Evolutionary conservation across 2,329 filamentous ascomycete genomes (phyloP), one percentile per base, ranked within the genome.

Genomic region (Ceratocystis ficicola): DNA sequence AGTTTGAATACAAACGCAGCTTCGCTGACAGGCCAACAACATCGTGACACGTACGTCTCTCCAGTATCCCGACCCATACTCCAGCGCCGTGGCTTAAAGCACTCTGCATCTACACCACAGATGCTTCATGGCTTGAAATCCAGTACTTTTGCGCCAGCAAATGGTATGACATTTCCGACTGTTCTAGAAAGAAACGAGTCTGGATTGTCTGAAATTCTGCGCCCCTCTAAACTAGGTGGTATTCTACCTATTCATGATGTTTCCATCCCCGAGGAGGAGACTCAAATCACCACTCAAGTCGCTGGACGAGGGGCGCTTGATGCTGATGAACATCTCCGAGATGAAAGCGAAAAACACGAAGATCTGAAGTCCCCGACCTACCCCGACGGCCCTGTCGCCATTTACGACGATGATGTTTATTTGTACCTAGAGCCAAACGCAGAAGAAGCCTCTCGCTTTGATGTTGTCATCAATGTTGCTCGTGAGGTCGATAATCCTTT

Each of bases 381-480:
- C 72, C 89, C 89, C 0, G 83, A 90, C 69, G 89, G 89, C 0
- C 90, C 89, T 0, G 87, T 93, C 65, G 86, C 88, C 70, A 92
- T 95, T 63, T 92, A 93, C 70, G 85, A 85, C 65, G 86, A 89
- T 67, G 83, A 86, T 57, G 85, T 95, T 6, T 91, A 86, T 72
- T 80, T 94, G 0, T 95, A 92, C 71, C 78, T 89, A 50, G 89
- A 95, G 73, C 89, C 89, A 0, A 89, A 86, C 0, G 86, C 86
- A 0, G 86, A 91, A 50, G 87, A 92, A 73, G 89, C 89, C 1
- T 80, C 86, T 10, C 80, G 83, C 44, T 95, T 92, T 69, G 90
- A 94, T 70, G 86, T 93, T 2, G 85, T 95, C 20, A 85, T 94
- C 72, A 95, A 95, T 69, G 89, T 93, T 5, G 89, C 89, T 0